Evolutionary conservation across 2,329 filamentous ascomycete genomes (phyloP).

Genomic region (Colletotrichum aenigma): DNA sequence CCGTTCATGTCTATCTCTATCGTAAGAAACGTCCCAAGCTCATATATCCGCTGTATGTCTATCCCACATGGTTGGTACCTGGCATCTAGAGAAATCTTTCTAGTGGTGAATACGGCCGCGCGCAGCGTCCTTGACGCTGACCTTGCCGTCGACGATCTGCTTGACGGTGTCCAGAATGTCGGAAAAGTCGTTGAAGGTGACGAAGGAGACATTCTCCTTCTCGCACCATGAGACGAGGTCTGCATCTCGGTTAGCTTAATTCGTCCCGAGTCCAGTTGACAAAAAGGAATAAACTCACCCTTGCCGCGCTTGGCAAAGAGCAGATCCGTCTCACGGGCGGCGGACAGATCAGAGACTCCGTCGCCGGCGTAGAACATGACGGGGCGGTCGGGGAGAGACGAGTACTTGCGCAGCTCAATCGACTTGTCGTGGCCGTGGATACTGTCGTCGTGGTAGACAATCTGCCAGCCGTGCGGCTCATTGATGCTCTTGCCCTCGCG

Average conservation of each 20-base stretch:
- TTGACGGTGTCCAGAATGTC: constrained; percentile 78
- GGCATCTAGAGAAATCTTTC: neutral
- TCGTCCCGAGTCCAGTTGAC: neutral
- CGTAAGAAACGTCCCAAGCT: neutral
- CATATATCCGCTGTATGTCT: neutral
- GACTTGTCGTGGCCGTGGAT: constrained; percentile 98
- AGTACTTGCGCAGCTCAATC: constrained; percentile 87
- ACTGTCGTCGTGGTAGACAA: constrained; percentile 87
- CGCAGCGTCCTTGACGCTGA: constrained; percentile 73
- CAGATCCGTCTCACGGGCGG: constrained; percentile 89
- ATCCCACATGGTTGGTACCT: neutral
- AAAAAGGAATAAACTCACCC: constrained; percentile 53
- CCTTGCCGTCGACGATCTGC: constrained; percentile 76
- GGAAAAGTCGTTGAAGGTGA: constrained; percentile 83
- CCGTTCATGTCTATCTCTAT: constrained; percentile 15
- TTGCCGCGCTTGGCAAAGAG: constrained; percentile 92
- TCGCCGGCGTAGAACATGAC: constrained; percentile 95
- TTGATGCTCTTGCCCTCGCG: constrained; percentile 74
- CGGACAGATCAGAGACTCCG: constrained; percentile 90
- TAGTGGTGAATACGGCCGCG: constrained; percentile 36
- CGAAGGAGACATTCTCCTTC: constrained; percentile 83
- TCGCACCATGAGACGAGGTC: constrained; percentile 90
- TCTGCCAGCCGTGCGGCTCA: constrained; percentile 83
- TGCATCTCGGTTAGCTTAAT: constrained; percentile 33
- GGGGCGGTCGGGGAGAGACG: constrained; percentile 74